Evolutionary conservation across 1,139 yeast genomes (phyloP), one percentile per base, ranked within the genome.

Genomic region (Saccharomycopsis hybrid): DNA sequence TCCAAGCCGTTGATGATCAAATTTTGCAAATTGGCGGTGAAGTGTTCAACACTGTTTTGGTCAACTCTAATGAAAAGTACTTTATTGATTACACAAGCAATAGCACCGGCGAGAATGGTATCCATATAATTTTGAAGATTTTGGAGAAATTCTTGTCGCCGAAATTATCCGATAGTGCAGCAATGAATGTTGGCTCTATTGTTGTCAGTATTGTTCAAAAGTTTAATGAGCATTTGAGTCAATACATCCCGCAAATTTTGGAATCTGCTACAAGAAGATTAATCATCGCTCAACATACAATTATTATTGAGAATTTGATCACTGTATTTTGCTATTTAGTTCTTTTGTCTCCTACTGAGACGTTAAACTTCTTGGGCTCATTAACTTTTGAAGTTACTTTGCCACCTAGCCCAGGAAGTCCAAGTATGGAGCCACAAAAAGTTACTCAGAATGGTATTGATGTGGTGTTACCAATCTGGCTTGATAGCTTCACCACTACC

Each of bases 21-120:
- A 73, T 88, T 4, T 66, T 89, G 39, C 96, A 89, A 63, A 72
- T 81, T 13, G 83, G 90, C 1, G 85, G 94, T 0, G 90, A 85
- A 55, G 82, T 84, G 1, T 78, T 86, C 58, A 79, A 82, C 53
- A 77, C 76, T 31, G 65, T 89, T 46, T 69, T 88, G 28, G 74
- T 73, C 52, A 78, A 75, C 46, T 65, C 67, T 0, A 74, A 78
- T 0, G 64, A 80, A 0, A 60, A 67, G 1, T 69, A 70, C 35
- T 72, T 85, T 49, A 60, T 69, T 5, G 61, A 65, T 2, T 77
- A 73, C 55, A 60, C 56, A 9, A 32, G n/a, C 11, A 4, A 13
- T 24, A 11, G 7, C 11, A 70, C 68, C 46, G 66, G 69, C 11
- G 64, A 63, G 13, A 61, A 72, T 2, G 88, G 88, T 1, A 62